Base-by-base conservation (phyloP, 768 basidiomycete genomes). In the Coprinopsis cinerea region DNA sequence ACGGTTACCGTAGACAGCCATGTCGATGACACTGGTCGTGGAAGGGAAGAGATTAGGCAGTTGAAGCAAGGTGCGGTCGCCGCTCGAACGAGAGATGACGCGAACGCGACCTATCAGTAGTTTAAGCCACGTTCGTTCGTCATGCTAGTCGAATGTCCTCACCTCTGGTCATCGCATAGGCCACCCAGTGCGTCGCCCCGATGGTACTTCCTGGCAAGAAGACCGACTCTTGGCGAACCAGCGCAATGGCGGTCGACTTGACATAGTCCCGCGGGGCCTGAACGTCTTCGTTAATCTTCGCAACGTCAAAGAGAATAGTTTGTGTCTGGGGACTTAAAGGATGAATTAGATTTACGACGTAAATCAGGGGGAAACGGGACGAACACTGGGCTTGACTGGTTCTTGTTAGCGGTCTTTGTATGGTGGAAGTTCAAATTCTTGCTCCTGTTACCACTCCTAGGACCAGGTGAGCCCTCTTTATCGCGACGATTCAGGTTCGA, bases 111-210 rank as follows among this genome's bases (percentile, higher is more conserved):
- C 84, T 82, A 53, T 11, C 34, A 26, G 55, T 2, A 53, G 42
- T 49, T 44, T 40, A 10, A 18, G 1, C 23, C 32, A 26, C n/a
- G 36, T 11, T 24, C 44, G n/a, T 28, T 25, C 14, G 26, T 25
- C 40, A 22, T 3, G 15, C 11, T n/a, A 28, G n/a, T 23, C 32
- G 43, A 34, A 13, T 35, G 32, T 17, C 53, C 60, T 9, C 53
- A 81, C 85, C 88, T 70, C 85, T 81, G 3, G 86, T 91, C 90
- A 92, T 92, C 22, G 89, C 90, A 59, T 92, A 92, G 14, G 90
- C 90, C 51, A 92, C 90, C 88, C 90, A 92, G 60, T 89, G 86
- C 3, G 90, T 91, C 13, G 90, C 90, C 9, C 90, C 90, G 48
- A 92, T 92, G 26, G 90, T 92, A 11, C 86, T 85, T 14, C 90